Base-by-base conservation (phyloP, 768 basidiomycete species). In the Rhizopogon vinicolor region DNA sequence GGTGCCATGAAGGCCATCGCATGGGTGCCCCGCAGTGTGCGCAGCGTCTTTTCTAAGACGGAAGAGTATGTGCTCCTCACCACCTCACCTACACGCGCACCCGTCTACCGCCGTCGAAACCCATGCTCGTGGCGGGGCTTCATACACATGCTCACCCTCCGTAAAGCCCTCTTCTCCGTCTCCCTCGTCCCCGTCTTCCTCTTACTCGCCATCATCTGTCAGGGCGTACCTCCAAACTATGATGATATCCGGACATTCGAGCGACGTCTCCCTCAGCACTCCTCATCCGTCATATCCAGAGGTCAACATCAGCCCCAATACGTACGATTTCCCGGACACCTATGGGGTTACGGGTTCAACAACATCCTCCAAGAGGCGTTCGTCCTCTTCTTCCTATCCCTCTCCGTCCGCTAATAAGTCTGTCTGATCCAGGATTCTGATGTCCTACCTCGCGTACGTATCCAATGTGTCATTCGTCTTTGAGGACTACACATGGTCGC, bases 301-400 rank as follows among this genome's bases (percentile, higher is more conserved):
- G 8, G 52, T 55, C 54, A 41, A 18, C 59, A 22, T 54, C 63
- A 60, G 16, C 42, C 49, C 8, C 65, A 65, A 44, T 85, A 78
- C 56, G 58, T 85, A 31, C 63, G 75, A 28, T 85, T 84, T 58
- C 77, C 81, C 1, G 75, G 75, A 18, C 81, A 84, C 57, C 52
- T 84, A 5, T 83, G 82, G 82, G 82, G 81, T 0, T 80, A 79
- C 52, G 84, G 84, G 1, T 71, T 84, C 54, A 84, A 85, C 65
- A 86, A 85, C 53, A 65, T 84, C 29, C 69, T 86, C 25, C 81
- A 85, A 65, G 83, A 86, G 75, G 72, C 76, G 82, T 84, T 62
- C 57, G 81, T 76, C 19, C 3, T 50, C 13, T 0, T 25, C 22
- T 31, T 41, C 9, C 10, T 4, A 1, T 31, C 40, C 45, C 39